Evolutionary conservation across 2,329 filamentous ascomycete species (phyloP), one percentile per base, ranked within the genome.

Genomic region (Exophiala sp.): DNA sequence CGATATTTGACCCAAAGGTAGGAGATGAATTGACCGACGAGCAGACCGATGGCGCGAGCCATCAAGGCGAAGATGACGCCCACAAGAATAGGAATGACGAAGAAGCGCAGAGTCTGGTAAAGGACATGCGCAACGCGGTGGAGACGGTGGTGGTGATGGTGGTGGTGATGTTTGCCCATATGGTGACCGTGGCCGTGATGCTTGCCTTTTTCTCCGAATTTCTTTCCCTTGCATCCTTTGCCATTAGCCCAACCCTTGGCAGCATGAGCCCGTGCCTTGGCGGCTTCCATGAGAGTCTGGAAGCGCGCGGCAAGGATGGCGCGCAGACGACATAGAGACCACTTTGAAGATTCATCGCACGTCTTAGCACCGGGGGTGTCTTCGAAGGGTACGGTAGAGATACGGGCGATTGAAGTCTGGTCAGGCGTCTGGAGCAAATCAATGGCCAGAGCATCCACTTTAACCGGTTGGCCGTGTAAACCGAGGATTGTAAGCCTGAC

Each of bases 401-500:
- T 63, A 44, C 64, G 64, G 19, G 62, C 63, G 47, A 74, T 66
- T 2, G 70, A 61, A 24, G 66, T 63, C 37, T 66, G 66, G 7
- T 62, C 57, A 9, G 58, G 55, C 23, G 65, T 64, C 43, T 67
- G 63, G 46, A 73, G 60, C 14, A 72, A 59, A 27, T 64, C 65
- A 37, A 74, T 63, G 23, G 65, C 63, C 35, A 73, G 60, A 11
- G 70, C 70, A 48, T 72, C 67, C n/a, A 72, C 62, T 14, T 70
- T 68, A 8, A 72, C 69, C 1, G 71, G 70, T 41, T 66, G 63
- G 22, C 64, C 61, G 35, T 68, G 66, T 14, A 74, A 59, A 46
- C 71, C 70, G 22, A 73, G 64, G 29, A 73, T 64, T n/a, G 70
- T 73, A 58, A 74, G 71, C 32, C 69, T 66, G 50, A 73, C 58